These are phyloP conservation scores for Rosa multiflora DNA, from an alignment of 306 rosid genomes.

Conservation along the genomic window DNA sequence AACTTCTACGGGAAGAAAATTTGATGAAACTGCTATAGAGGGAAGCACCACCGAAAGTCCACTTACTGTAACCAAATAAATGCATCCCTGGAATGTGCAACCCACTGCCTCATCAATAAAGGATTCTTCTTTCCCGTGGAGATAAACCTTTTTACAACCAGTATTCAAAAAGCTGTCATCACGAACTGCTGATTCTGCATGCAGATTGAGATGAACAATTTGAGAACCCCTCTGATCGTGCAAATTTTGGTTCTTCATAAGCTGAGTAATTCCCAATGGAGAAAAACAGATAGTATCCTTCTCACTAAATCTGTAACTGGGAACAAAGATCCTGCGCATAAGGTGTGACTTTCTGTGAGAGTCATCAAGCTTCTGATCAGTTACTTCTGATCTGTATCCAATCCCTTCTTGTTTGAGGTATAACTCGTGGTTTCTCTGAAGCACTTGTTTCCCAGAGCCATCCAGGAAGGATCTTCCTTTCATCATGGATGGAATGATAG, in stretches of 20 bases:
- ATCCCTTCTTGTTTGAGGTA: slow-evolving; percentile 35
- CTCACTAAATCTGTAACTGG: slow-evolving; percentile 48
- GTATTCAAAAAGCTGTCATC: slow-evolving; percentile 64
- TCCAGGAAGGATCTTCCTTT: slow-evolving; percentile 29
- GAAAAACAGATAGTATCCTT: slow-evolving; percentile 71
- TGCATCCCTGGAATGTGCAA: slow-evolving; percentile 73
- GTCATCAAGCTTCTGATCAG: slow-evolving; percentile 36
- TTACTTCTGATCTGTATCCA: slow-evolving; percentile 36
- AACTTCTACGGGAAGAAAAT: slow-evolving; percentile 61
- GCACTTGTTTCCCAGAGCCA: slow-evolving; percentile 30
- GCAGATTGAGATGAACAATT: slow-evolving; percentile 69
- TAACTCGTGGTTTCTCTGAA: slow-evolving; percentile 34
- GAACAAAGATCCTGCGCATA: slow-evolving; percentile 67
- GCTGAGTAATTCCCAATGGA: slow-evolving; percentile 77
- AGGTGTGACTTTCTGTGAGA: slow-evolving; percentile 44
- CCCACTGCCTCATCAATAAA: slow-evolving; percentile 77
- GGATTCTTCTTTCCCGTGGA: slow-evolving; percentile 51
- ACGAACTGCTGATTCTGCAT: slow-evolving; percentile 40
- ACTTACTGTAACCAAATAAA: slow-evolving; percentile 74
- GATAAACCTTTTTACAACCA: slow-evolving; percentile 32
- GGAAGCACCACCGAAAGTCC: slow-evolving; percentile 84
- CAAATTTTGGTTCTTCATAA: slow-evolving; percentile 42
- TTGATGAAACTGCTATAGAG: slow-evolving; percentile 59
- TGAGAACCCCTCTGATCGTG: slow-evolving; percentile 45
- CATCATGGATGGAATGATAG: slow-evolving; percentile 29